Percentiles rank a stretch among this genome's conserved stretches.
Evolutionary conservation across 345 rosid species (phyloP).

Genomic region (Dovyalis caffra): DNA sequence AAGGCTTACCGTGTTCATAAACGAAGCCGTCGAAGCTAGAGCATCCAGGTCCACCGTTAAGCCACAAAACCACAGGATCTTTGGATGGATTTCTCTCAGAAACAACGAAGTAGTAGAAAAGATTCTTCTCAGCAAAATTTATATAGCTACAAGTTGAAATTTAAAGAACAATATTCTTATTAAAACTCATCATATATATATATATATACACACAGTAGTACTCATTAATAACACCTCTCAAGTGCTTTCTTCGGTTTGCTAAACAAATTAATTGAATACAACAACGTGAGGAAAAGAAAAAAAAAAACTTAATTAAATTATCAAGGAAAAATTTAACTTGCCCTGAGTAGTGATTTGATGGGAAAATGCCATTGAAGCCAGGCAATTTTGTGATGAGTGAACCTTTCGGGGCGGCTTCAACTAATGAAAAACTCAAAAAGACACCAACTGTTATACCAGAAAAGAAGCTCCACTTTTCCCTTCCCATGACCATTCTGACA

Average conservation of each 20-base stretch:
- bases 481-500: background rate
- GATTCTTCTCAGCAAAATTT: conserved; percentile 36
- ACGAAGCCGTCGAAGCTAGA: conserved; percentile 48
- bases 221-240: too few species aligned
- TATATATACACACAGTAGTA: too few species aligned
- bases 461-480: conserved; percentile 7
- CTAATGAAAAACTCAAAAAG: background rate
- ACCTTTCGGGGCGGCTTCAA: conserved; percentile 29
- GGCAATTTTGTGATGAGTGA: conserved; percentile 31
- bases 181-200: background rate
- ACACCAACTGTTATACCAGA: background rate
- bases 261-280: too few species aligned
- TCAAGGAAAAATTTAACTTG: background rate
- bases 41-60: conserved; percentile 48
- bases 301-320: too few species aligned
- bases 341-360: conserved; percentile 44
- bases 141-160: conserved; percentile 29
- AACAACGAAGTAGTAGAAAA: conserved; percentile 39
- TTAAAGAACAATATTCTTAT: background rate
- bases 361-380: conserved; percentile 37
- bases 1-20: conserved; percentile 39
- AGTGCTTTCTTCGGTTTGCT: too few species aligned
- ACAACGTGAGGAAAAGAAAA: too few species aligned
- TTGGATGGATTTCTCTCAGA: conserved; percentile 34
- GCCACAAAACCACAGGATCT: conserved; percentile 45